Evolutionary conservation across 768 basidiomycete species (phyloP).

Genomic region (Pulveroboletus sp.): DNA sequence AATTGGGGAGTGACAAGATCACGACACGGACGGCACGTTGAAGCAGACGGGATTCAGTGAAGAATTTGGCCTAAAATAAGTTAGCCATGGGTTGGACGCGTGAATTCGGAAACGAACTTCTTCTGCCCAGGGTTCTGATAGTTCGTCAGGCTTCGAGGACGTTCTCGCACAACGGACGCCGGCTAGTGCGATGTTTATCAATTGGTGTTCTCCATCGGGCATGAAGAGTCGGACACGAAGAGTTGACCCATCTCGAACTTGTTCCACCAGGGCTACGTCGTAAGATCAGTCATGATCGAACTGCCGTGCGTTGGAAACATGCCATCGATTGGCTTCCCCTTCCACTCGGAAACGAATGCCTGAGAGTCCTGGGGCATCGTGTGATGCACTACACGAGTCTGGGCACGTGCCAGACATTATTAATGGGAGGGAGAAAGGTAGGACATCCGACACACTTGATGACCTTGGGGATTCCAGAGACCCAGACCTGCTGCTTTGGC

Average conservation of each 20-base stretch:
- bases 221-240: slow-evolving; percentile 84
- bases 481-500: slow-evolving; percentile 76
- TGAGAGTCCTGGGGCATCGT: slow-evolving; percentile 89
- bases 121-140: slow-evolving; percentile 82
- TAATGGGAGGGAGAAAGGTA: background rate
- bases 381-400: slow-evolving; percentile 75
- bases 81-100: background rate
- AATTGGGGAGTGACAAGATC: slow-evolving; percentile 75
- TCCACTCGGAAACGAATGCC: slow-evolving; percentile 86
- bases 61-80: slow-evolving; percentile 76
- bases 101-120: slow-evolving; percentile 52
- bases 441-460: slow-evolving; percentile 42
- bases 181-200: slow-evolving; percentile 80
- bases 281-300: slow-evolving; percentile 7
- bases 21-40: slow-evolving; percentile 75
- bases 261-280: slow-evolving; percentile 78
- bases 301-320: slow-evolving; percentile 9
- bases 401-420: slow-evolving; percentile 8
- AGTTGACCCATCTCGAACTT: slow-evolving; percentile 89
- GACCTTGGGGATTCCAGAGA: slow-evolving; percentile 81
- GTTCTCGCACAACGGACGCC: slow-evolving; percentile 75
- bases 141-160: slow-evolving; percentile 68
- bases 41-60: slow-evolving; percentile 83
- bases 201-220: slow-evolving; percentile 86
- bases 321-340: slow-evolving; percentile 89